Percentiles rank a stretch among this genome's conserved stretches.
Conservation (phyloP, 2,329 filamentous ascomycete genomes). For the Fusarium keratoplasticum region DNA sequence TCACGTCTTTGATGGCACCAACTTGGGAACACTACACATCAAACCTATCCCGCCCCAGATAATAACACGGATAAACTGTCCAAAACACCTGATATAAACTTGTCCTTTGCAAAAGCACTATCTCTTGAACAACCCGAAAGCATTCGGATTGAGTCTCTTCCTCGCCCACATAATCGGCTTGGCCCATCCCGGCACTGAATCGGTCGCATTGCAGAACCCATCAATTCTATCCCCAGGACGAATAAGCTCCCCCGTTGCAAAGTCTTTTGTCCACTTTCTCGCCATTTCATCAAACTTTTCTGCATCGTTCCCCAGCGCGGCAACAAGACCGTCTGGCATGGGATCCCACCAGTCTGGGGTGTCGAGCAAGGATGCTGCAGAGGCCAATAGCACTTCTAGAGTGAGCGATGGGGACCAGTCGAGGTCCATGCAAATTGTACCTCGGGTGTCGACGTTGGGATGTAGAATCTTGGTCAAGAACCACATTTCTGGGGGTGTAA, state of each 20-base stretch:
- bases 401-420: background rate
- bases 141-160: background rate
- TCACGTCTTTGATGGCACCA: background rate
- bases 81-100: background rate
- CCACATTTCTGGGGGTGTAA: background rate
- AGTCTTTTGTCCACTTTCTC: background rate
- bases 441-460: background rate
- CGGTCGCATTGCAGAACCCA: background rate
- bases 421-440: background rate
- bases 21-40: background rate
- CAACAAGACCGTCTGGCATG: background rate
- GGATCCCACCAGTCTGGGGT: background rate
- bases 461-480: background rate
- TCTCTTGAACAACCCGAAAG: background rate
- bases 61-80: background rate
- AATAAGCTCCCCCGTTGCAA: background rate
- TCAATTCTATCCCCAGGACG: background rate
- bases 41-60: background rate
- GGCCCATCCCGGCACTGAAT: background rate
- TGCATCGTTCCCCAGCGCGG: background rate
- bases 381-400: background rate
- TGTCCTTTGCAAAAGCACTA: background rate
- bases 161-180: background rate
- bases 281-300: background rate
- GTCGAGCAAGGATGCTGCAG: background rate